These are phyloP conservation scores for Marsdenia floribunda DNA, from an alignment of 257 asterid species.

Conservation along the genomic window DNA sequence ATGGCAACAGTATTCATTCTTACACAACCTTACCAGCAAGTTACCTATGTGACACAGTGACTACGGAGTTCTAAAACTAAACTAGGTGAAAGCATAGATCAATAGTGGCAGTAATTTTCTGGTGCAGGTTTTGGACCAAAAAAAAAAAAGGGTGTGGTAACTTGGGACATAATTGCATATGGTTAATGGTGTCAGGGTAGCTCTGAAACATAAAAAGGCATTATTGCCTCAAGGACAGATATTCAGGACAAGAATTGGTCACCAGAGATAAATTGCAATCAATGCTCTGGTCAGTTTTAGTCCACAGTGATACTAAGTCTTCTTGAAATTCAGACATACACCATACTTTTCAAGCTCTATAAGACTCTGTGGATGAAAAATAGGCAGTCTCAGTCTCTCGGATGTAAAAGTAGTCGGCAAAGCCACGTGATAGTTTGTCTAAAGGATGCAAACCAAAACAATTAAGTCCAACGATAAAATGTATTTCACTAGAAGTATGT, in stretches of 20 bases:
- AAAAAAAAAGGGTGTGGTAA: neutral
- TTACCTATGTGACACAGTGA: neutral
- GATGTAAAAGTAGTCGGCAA: neutral
- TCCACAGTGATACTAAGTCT: neutral
- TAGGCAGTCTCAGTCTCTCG: neutral
- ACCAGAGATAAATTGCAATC: neutral
- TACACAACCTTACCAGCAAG: neutral
- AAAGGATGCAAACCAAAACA: neutral
- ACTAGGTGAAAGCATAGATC: neutral
- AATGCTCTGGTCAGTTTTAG: slow-evolving; percentile 1
- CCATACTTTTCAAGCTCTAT: neutral
- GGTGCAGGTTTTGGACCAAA: neutral
- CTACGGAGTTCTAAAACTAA: neutral
- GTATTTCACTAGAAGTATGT: neutral
- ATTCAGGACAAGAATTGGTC: neutral
- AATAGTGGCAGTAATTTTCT: neutral
- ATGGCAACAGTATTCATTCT: neutral
- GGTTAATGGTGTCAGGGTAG: neutral
- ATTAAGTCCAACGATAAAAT: neutral
- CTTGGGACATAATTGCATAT: neutral
- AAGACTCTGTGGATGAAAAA: neutral
- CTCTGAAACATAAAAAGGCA: neutral
- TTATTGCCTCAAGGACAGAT: neutral
- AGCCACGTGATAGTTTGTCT: neutral
- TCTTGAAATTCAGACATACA: neutral